Conservation (phyloP, 257 asterid genomes). For the Solanum pimpinellifolium region DNA sequence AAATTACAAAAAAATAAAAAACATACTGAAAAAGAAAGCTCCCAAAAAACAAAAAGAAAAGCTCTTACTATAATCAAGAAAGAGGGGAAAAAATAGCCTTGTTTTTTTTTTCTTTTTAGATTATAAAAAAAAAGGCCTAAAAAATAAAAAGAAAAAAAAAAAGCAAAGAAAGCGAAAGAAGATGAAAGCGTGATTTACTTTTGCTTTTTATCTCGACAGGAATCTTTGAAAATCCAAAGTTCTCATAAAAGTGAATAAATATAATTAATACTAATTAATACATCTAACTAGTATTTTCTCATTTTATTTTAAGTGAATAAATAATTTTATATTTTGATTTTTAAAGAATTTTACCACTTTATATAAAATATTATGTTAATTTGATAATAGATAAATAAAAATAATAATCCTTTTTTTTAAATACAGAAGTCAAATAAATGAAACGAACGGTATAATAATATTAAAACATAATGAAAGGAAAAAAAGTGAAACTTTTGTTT, state of each 20-base stretch:
- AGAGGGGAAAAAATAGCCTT: background rate
- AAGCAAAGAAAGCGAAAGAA: slow-evolving; percentile 33
- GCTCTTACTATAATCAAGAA: background rate
- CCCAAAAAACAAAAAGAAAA: background rate
- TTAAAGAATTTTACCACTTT: background rate
- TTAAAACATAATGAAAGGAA: too few relatives aligned
- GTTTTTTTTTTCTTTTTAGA: background rate
- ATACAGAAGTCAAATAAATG: too few relatives aligned
- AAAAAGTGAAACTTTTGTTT: too few relatives aligned
- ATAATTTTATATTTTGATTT: too few relatives aligned
- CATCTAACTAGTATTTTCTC: background rate
- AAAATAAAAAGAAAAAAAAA: background rate
- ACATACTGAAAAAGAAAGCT: background rate
- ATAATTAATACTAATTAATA: background rate
- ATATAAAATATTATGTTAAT: too few relatives aligned
- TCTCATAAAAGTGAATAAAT: slow-evolving; percentile 8
- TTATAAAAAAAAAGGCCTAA: background rate
- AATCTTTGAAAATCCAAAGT: slow-evolving; percentile 35
- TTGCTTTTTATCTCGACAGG: slow-evolving; percentile 43
- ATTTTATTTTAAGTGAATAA: background rate
- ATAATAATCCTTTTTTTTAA: too few relatives aligned
- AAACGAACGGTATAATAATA: too few relatives aligned
- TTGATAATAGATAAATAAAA: background rate
- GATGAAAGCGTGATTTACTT: slow-evolving; percentile 39
- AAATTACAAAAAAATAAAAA: background rate